phyloP scores from a whole-genome alignment of 768 basidiomycete species.

The Auriscalpium vulgare region DNA sequence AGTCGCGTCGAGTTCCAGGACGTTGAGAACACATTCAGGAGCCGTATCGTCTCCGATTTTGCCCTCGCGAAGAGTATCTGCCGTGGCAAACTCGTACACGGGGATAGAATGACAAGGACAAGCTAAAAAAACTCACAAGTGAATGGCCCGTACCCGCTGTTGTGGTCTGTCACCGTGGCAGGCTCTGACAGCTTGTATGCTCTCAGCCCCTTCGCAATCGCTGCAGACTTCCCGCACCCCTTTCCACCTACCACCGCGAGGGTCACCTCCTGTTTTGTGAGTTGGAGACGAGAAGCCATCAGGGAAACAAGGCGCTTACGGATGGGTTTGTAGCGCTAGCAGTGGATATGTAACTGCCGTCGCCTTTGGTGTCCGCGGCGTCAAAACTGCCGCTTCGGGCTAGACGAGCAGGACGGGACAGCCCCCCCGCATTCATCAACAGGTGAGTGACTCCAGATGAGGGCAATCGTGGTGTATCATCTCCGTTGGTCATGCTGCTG shows the following conservation, averaged over 20 bases:
- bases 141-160: constrained; percentile 13
- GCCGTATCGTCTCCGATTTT: constrained; percentile 15
- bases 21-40: constrained; percentile 17
- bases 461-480: constrained; percentile 1
- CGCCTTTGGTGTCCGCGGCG: not conserved
- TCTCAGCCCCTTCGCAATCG: constrained; percentile 71
- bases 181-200: constrained; percentile 40
- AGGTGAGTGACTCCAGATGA: not conserved
- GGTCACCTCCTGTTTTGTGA: constrained; percentile 31
- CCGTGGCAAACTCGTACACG: constrained; percentile 5
- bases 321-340: not conserved
- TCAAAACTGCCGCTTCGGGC: not conserved
- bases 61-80: constrained; percentile 36
- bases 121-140: constrained; percentile 25
- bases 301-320: too few species aligned
- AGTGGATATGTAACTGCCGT: not conserved
- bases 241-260: constrained; percentile 74
- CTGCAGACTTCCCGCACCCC: constrained; percentile 79
- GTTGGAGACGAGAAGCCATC: too few species aligned
- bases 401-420: constrained; percentile 2
- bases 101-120: constrained; percentile 18
- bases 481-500: not conserved
- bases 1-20: constrained; percentile 26
- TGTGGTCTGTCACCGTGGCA: constrained; percentile 13
- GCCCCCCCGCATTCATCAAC: constrained; percentile 14